A percentile compares a stretch with the other conserved stretches of the same genome.
phyloP scores from a whole-genome alignment of 169 alveolate species.

The Eimeria praecox region DNA sequence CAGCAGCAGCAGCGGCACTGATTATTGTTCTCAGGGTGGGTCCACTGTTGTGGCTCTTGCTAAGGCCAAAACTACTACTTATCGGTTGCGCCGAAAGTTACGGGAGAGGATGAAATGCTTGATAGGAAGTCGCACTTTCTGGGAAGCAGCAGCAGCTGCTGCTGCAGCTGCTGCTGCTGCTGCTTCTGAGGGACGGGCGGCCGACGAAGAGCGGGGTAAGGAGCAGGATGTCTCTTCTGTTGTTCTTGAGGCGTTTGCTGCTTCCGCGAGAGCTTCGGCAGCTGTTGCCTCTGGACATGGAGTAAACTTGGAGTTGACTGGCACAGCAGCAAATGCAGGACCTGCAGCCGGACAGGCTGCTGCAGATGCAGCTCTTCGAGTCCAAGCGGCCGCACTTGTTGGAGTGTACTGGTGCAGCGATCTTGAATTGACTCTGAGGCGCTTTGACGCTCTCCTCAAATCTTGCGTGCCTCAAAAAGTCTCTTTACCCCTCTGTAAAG shows the following conservation, averaged over 20 bases:
- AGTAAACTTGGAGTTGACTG: neutral
- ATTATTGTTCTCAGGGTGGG: neutral
- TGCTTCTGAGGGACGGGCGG: neutral
- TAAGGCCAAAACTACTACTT: constrained; percentile 54
- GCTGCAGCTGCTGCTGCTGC: constrained; percentile 50
- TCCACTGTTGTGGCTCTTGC: constrained; percentile 73
- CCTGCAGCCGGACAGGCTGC: constrained; percentile 1
- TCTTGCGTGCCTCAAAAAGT: neutral
- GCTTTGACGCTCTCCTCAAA: neutral
- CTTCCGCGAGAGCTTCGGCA: neutral
- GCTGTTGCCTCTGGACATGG: neutral
- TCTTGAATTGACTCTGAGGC: neutral
- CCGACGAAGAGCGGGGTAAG: neutral
- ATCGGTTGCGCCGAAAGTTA: constrained; percentile 50
- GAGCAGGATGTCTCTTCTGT: neutral
- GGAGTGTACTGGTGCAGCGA: constrained; percentile 61
- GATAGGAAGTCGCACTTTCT: constrained; percentile 4
- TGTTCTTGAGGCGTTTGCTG: constrained; percentile 39
- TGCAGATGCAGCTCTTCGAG: constrained; percentile 61
- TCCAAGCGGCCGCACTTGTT: constrained; percentile 2
- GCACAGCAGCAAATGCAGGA: neutral
- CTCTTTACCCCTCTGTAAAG: neutral
- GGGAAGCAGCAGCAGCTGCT: constrained; percentile 44
- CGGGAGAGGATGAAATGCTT: constrained; percentile 63
- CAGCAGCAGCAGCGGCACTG: neutral